phyloP scores from a whole-genome alignment of 768 basidiomycete genomes.

The Ramaria sp. region DNA sequence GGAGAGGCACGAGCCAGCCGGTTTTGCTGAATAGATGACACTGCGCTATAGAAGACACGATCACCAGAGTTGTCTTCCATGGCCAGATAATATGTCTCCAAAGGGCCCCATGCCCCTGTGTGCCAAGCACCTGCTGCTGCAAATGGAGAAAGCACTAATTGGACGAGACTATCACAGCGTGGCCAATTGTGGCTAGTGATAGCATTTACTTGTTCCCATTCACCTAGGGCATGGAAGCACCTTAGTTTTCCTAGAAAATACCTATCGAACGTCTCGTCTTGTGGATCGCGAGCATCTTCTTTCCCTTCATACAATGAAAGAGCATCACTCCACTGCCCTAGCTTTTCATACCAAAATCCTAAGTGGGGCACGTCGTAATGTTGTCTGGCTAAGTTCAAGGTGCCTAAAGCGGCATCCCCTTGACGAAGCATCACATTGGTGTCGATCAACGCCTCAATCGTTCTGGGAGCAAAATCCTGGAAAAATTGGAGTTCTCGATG shows the following conservation, averaged over 20 bases:
- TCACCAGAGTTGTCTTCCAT: constrained; percentile 38
- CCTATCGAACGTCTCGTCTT: constrained; percentile 23
- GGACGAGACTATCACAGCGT: constrained; percentile 25
- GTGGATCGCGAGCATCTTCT: constrained; percentile 7
- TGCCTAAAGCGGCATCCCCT: constrained; percentile 37
- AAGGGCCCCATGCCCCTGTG: constrained; percentile 35
- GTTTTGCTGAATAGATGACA: constrained; percentile 34
- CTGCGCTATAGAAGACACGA: constrained; percentile 39
- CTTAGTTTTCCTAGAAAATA: constrained; percentile 31
- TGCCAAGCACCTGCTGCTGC: constrained; percentile 39
- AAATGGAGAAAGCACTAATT: constrained; percentile 32
- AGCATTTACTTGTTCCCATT: constrained; percentile 34
- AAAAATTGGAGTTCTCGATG: constrained; percentile 42
- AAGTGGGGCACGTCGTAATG: constrained; percentile 27
- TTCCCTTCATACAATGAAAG: constrained; percentile 23
- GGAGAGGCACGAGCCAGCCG: constrained; percentile 30
- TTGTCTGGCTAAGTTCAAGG: constrained; percentile 31
- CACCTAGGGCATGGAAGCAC: constrained; percentile 37
- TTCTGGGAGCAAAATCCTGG: constrained; percentile 24
- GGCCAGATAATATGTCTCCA: constrained; percentile 37
- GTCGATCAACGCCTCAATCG: constrained; percentile 37
- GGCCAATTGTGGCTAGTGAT: constrained; percentile 31
- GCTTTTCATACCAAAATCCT: constrained; percentile 40
- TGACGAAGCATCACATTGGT: constrained; percentile 42
- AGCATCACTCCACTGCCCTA: constrained; percentile 40